Evolutionary conservation across 345 rosid species (phyloP).

Genomic region (Excoecaria agallocha): DNA sequence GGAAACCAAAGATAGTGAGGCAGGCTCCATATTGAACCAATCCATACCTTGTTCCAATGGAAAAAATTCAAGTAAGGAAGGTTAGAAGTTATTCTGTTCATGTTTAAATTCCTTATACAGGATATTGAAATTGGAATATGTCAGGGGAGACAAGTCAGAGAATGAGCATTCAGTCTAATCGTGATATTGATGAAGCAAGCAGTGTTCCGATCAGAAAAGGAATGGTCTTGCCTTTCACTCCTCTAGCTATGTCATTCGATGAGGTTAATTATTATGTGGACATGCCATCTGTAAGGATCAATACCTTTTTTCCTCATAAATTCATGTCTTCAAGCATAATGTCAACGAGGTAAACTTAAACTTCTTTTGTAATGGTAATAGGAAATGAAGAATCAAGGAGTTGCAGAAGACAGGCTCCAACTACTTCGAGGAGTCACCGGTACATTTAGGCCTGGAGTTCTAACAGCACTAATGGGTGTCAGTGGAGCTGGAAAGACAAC

Average conservation of each 20-base stretch:
- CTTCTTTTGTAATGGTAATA: slow-evolving; percentile 22
- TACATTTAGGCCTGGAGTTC: slow-evolving; percentile 85
- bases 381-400: slow-evolving; percentile 92
- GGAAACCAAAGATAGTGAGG: slow-evolving; percentile 34
- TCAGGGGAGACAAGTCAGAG: slow-evolving; percentile 45
- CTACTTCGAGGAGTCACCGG: slow-evolving; percentile 74
- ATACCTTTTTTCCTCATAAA: not conserved
- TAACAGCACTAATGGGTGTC: slow-evolving; percentile 94
- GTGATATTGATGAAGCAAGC: slow-evolving; percentile 17
- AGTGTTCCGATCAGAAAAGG: slow-evolving; percentile 48
- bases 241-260: slow-evolving; percentile 74
- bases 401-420: slow-evolving; percentile 62
- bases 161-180: slow-evolving; percentile 23
- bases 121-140: slow-evolving; percentile 10
- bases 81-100: not conserved
- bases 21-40: slow-evolving; percentile 23
- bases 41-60: slow-evolving; percentile 38
- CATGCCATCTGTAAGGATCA: slow-evolving; percentile 67
- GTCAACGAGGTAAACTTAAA: not conserved
- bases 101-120: not conserved
- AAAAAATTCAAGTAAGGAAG: slow-evolving; percentile 43
- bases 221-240: slow-evolving; percentile 80
- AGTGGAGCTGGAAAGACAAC: slow-evolving; percentile 99
- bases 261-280: slow-evolving; percentile 63
- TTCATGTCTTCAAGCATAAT: too few relatives aligned